Conservation (phyloP, 2,329 filamentous ascomycete species). For the Aspergillus fischeri region DNA sequence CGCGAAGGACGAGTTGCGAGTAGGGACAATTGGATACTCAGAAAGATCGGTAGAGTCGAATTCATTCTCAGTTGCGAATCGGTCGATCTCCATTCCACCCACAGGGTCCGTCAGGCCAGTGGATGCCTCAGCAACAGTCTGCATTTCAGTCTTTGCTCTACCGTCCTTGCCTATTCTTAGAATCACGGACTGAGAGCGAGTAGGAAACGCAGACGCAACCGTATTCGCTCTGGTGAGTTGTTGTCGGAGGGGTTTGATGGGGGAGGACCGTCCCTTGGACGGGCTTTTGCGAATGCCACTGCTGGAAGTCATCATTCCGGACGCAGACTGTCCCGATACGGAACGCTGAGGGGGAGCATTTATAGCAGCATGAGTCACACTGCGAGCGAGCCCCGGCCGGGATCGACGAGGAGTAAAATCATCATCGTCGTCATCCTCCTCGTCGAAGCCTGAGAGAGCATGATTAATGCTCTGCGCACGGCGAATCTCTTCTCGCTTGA, state of each 20-base stretch:
- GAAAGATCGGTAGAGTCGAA: constrained; percentile 39
- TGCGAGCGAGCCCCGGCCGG: constrained; percentile 38
- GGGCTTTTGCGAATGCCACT: constrained; percentile 39
- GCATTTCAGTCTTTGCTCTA: constrained; percentile 45
- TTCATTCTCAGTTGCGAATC: constrained; percentile 42
- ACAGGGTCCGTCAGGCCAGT: constrained; percentile 33
- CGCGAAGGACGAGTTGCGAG: constrained; percentile 37
- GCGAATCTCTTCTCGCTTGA: constrained; percentile 40
- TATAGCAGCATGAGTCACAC: constrained; percentile 37
- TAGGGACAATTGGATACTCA: constrained; percentile 35
- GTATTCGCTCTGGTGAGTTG: constrained; percentile 31
- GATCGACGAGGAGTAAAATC: constrained; percentile 30
- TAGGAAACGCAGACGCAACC: constrained; percentile 25
- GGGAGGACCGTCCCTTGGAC: constrained; percentile 42
- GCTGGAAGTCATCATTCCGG: constrained; percentile 30
- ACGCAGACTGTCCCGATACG: constrained; percentile 25
- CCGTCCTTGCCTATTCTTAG: constrained; percentile 48
- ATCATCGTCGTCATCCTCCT: constrained; percentile 32
- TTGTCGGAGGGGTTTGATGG: constrained; percentile 34
- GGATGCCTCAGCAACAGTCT: constrained; percentile 29
- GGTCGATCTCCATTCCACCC: constrained; percentile 39
- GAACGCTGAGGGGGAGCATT: constrained; percentile 26
- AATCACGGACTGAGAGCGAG: constrained; percentile 40
- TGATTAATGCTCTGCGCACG: constrained; percentile 28
- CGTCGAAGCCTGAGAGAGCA: constrained; percentile 26